These are phyloP conservation scores for Melastoma malabathricum DNA, from an alignment of 345 rosid genomes.

Conservation along the genomic window DNA sequence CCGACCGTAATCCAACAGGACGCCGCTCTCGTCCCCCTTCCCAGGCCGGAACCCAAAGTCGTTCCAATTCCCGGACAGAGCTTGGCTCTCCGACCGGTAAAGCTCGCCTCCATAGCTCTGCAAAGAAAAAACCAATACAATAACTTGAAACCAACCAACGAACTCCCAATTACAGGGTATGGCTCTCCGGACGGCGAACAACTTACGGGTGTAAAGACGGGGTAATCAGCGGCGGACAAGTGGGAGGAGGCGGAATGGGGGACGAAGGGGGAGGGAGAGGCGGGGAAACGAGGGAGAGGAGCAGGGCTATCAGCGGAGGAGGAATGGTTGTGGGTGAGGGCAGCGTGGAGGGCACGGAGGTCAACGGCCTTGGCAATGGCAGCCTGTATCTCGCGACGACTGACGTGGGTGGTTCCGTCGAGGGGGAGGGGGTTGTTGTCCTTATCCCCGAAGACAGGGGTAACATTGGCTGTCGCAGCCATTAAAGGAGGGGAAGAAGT, in stretches of 20 bases:
- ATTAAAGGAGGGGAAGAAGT: conserved; percentile 17
- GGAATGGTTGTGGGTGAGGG: conserved; percentile 42
- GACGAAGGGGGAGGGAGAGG: conserved; percentile 46
- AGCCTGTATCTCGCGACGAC: conserved; percentile 51
- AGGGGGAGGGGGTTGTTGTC: neutral
- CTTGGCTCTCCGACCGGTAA: conserved; percentile 29
- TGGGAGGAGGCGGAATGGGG: conserved; percentile 30
- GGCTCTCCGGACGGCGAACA: neutral
- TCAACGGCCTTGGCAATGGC: conserved; percentile 88
- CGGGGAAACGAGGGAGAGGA: conserved; percentile 25
- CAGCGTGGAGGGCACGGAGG: conserved; percentile 71
- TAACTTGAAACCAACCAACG: too few species aligned
- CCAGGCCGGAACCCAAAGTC: conserved; percentile 40
- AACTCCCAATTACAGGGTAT: too few species aligned
- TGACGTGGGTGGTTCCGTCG: conserved; percentile 16
- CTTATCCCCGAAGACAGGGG: conserved; percentile 29
- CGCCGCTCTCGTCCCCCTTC: conserved; percentile 24
- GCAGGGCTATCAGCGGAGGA: conserved; percentile 28
- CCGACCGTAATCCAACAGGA: conserved; percentile 41
- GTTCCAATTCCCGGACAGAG: conserved; percentile 59
- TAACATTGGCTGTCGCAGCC: conserved; percentile 35
- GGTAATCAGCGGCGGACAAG: conserved; percentile 83
- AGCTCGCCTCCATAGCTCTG: conserved; percentile 84
- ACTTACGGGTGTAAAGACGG: conserved; percentile 92
- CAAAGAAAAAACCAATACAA: neutral